Percentiles rank a stretch among this genome's conserved stretches.
Evolutionary conservation across 768 basidiomycete genomes (phyloP).

Genomic region (Tricholomella constricta): DNA sequence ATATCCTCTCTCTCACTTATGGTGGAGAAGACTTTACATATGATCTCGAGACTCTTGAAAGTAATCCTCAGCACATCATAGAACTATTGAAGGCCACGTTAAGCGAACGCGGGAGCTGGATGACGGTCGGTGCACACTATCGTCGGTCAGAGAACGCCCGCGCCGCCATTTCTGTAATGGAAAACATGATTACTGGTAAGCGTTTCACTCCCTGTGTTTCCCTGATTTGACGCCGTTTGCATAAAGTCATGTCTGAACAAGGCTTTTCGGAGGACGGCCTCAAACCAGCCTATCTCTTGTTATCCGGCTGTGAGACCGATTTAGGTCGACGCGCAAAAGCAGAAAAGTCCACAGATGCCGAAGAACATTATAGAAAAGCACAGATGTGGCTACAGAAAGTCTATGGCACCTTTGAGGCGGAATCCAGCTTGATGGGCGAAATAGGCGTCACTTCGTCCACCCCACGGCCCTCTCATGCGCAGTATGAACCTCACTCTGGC

Average conservation of each 20-base stretch:
- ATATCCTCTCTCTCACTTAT: conserved; percentile 33
- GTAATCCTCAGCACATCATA: conserved; percentile 48
- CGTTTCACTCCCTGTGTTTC: background rate
- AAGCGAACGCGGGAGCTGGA: conserved; percentile 55
- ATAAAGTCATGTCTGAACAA: conserved; percentile 41
- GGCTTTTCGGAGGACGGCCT: conserved; percentile 39
- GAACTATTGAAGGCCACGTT: conserved; percentile 44
- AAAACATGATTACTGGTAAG: conserved; percentile 50
- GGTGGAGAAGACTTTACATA: conserved; percentile 43
- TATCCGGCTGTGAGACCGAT: conserved; percentile 57
- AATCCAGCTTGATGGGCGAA: background rate
- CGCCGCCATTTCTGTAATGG: conserved; percentile 46
- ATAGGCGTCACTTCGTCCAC: background rate
- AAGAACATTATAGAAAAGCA: conserved; percentile 41
- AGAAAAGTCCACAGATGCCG: conserved; percentile 21
- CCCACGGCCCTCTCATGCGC: background rate
- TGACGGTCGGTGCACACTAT: conserved; percentile 55
- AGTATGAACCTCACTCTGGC: background rate
- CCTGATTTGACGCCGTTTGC: conserved; percentile 4
- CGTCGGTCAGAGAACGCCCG: conserved; percentile 47
- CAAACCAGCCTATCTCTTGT: conserved; percentile 52
- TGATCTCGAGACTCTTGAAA: conserved; percentile 44
- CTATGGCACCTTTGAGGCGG: conserved; percentile 34
- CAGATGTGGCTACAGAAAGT: conserved; percentile 50
- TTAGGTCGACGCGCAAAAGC: conserved; percentile 35